Conservation (phyloP, 176 grass and related monocot species). For the Eleusine indica region DNA sequence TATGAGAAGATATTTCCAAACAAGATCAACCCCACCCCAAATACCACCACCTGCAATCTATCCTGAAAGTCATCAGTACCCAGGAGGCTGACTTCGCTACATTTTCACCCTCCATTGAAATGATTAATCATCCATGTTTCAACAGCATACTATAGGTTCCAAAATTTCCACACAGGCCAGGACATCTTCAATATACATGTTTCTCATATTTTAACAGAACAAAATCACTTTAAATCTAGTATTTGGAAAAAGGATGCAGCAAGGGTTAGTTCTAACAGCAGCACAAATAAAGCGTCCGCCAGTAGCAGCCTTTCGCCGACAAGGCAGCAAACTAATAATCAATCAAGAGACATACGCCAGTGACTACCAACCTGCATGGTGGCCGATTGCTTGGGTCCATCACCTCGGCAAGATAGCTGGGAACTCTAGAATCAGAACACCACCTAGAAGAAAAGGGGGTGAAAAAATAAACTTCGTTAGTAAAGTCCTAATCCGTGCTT, state of each 20-base stretch:
- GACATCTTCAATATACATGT: not conserved
- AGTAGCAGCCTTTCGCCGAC: not conserved
- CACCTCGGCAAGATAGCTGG: not conserved
- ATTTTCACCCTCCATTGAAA: not conserved
- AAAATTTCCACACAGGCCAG: not conserved
- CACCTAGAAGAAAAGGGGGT: not conserved
- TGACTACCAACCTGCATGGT: conserved; percentile 49
- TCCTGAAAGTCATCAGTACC: not conserved
- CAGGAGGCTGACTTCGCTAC: not conserved
- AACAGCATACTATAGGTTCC: not conserved
- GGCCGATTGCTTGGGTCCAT: not conserved
- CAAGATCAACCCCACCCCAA: not conserved
- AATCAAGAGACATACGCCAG: not conserved
- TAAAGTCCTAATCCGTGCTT: not conserved
- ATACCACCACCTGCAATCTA: not conserved
- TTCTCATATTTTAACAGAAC: not conserved
- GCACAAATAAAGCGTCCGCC: not conserved
- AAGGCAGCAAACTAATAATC: not conserved
- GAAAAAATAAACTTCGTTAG: not conserved
- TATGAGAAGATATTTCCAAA: not conserved
- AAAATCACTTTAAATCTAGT: not conserved
- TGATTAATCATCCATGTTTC: not conserved
- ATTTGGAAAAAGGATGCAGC: not conserved
- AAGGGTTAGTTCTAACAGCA: not conserved
- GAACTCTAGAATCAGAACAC: not conserved